Evolutionary conservation across 2,329 filamentous ascomycete genomes (phyloP).

Genomic region (Dactylellina parvicollis): DNA sequence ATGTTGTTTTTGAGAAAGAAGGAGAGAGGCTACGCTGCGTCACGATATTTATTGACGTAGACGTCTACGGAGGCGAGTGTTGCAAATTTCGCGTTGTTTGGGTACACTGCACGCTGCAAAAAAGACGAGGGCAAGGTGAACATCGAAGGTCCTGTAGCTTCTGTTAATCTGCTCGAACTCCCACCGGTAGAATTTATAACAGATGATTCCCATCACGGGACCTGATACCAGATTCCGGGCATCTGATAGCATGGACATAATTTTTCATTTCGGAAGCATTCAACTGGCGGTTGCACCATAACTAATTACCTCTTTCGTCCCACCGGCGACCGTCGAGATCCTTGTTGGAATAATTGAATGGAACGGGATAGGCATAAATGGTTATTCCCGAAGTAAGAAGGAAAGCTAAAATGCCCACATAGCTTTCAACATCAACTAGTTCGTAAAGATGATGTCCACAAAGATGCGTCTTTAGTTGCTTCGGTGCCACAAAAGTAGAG

Average conservation of each 20-base stretch:
- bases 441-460: background rate
- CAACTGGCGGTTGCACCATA: slow-evolving; percentile 42
- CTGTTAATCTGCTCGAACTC: background rate
- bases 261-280: slow-evolving; percentile 4
- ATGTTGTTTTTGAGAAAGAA: background rate
- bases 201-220: background rate
- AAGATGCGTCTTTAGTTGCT: background rate
- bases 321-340: slow-evolving; percentile 32
- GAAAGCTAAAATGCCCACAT: background rate
- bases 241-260: slow-evolving; percentile 11
- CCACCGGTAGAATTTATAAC: slow-evolving; percentile 34
- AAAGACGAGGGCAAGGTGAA: slow-evolving; percentile 26
- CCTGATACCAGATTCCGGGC: background rate
- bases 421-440: background rate
- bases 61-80: slow-evolving; percentile 12
- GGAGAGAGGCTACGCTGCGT: background rate
- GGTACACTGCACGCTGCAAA: background rate
- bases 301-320: slow-evolving; percentile 45
- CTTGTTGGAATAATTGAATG: slow-evolving; percentile 42
- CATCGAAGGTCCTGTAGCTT: background rate
- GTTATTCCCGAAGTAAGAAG: slow-evolving; percentile 11
- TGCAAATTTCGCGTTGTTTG: slow-evolving; percentile 32
- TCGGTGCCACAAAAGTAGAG: slow-evolving; percentile 9
- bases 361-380: slow-evolving; percentile 15
- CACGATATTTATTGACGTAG: background rate